A percentile compares a stretch with the other conserved stretches of the same genome.
Conservation (phyloP, 2,329 filamentous ascomycete species). For the Lizonia empirigonia region DNA sequence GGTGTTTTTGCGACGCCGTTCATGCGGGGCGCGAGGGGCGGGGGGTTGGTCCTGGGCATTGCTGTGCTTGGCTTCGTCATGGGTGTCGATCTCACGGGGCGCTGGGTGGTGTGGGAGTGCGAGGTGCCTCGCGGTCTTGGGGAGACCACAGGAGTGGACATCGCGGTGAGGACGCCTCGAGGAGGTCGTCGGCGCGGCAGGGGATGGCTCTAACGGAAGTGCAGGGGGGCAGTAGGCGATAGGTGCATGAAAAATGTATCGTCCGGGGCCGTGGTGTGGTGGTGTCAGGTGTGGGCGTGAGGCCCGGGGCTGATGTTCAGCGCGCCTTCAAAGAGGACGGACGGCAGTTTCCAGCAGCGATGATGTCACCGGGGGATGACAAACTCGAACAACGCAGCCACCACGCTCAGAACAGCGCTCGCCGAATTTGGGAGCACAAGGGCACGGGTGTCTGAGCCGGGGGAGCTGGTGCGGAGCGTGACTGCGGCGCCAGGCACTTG, state of each 20-base stretch:
- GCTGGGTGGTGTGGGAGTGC: constrained; percentile 32
- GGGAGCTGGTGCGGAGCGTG: background rate
- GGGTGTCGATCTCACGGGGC: constrained; percentile 36
- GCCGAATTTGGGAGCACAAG: constrained; percentile 3
- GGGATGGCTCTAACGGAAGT: constrained; percentile 21
- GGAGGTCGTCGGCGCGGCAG: constrained; percentile 15
- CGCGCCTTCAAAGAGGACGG: constrained; percentile 1
- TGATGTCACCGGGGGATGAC: constrained; percentile 17
- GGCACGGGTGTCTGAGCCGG: constrained; percentile 4
- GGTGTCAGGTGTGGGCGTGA: constrained; percentile 14
- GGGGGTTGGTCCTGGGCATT: constrained; percentile 28
- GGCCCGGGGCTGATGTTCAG: constrained; percentile 4
- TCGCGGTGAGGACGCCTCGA: constrained; percentile 20
- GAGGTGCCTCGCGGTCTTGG: constrained; percentile 39
- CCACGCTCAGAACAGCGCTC: constrained; percentile 6
- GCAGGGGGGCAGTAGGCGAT: constrained; percentile 19
- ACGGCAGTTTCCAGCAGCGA: constrained; percentile 8
- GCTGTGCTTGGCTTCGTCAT: constrained; percentile 38
- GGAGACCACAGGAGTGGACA: constrained; percentile 47
- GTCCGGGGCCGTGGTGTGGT: constrained; percentile 13
- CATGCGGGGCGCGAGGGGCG: constrained; percentile 41
- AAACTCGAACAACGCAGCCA: constrained; percentile 11
- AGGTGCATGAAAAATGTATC: constrained; percentile 34
- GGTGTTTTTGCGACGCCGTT: constrained; percentile 44
- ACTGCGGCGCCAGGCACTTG: constrained; percentile 4